Base-by-base conservation (phyloP, 1,139 yeast species). In the Yamadazyma dendronema region DNA sequence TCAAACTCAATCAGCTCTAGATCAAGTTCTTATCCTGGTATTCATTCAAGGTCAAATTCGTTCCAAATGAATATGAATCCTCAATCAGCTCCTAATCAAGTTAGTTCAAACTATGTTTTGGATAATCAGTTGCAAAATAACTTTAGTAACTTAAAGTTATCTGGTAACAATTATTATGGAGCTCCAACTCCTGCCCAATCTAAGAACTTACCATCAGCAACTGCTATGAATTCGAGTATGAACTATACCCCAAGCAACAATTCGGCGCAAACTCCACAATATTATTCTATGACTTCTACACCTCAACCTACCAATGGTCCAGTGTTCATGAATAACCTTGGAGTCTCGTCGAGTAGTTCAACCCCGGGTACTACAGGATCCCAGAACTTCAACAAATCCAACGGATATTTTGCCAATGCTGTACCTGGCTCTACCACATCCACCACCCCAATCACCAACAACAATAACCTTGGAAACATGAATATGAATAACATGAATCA, bases 1-100 rank as follows among this genome's bases (percentile, higher is more conserved):
- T 35, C 44, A 12, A 34, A 34, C 15, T 36, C 40, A 4, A 31
- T 30, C 17, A 28, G 39, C 24, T 37, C 42, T 5, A 43, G 50
- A 28, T 45, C 50, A 6, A 45, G 40, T 36, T 46, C 50, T 17
- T 44, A 39, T 19, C 51, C 48, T 2, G 37, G 44, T 16, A 26
- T 42, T 29, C 50, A 46, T 36, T 44, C 52, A 8, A 41, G 50
- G 33, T 47, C 51, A 17, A 47, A 43, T 30, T 44, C 50, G 2
- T 44, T 44, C 28, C 49, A 43, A 34, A 35, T 31, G 21, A 40
- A 34, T 30, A 29, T 31, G 7, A 17, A 17, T 28, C 30, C 16
- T n/a, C n/a, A n/a, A 11, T 6, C 10, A 16, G 17, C 15, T 29
- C 13, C 31, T 7, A 15, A 30, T 14, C 26, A 24, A 9, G 23